A percentile compares a stretch with the other conserved stretches of the same genome.
These are phyloP conservation scores for Pezicula carpinea DNA, from an alignment of 2,329 filamentous ascomycete genomes.

Conservation along the genomic window DNA sequence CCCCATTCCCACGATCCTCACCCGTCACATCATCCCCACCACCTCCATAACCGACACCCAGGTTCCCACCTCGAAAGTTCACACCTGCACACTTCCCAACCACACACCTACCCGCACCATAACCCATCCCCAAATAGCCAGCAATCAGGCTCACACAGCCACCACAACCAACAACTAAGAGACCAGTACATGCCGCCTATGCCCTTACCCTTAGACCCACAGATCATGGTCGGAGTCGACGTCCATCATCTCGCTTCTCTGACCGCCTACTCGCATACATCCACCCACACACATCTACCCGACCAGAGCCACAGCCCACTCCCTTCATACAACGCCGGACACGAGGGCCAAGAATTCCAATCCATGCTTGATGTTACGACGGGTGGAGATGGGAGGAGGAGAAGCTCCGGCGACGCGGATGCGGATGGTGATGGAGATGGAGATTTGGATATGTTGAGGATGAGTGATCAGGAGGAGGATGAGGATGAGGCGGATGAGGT, in stretches of 20 bases:
- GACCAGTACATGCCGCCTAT: conserved; percentile 39
- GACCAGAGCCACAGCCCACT: too few relatives aligned
- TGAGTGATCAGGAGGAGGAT: conserved; percentile 23
- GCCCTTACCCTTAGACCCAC: conserved; percentile 43
- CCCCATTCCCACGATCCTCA: conserved; percentile 13
- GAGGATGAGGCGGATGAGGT: neutral
- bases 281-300: neutral
- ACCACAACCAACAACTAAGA: neutral
- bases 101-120: conserved; percentile 28
- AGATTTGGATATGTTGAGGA: conserved; percentile 27
- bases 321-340: too few relatives aligned
- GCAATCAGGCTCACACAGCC: neutral
- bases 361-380: conserved; percentile 18
- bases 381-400: too few relatives aligned
- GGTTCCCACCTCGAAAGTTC: neutral
- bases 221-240: conserved; percentile 50
- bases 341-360: conserved; percentile 16
- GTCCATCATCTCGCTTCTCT: conserved; percentile 9
- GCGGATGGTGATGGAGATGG: conserved; percentile 12
- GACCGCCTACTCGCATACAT: neutral
- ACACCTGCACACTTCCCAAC: neutral
- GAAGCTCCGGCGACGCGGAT: conserved; percentile 4
- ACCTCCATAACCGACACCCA: conserved; percentile 14
- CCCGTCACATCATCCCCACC: conserved; percentile 4
- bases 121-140: conserved; percentile 8